These are phyloP conservation scores for Populus euphratica DNA, from an alignment of 345 rosid species.

Conservation along the genomic window DNA sequence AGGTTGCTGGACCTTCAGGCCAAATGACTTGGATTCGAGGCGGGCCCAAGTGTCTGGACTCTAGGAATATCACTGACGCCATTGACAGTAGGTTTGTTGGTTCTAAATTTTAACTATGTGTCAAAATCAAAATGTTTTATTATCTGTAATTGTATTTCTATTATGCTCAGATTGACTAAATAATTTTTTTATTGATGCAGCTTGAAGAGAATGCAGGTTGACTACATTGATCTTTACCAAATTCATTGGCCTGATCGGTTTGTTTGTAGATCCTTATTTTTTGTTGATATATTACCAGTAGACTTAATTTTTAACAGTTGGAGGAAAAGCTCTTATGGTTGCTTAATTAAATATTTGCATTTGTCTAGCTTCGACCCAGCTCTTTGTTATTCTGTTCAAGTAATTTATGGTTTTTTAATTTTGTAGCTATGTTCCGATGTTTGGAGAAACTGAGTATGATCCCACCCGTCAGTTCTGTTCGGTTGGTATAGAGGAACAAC, in stretches of 20 bases:
- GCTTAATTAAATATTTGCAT: neutral
- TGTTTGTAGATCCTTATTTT: slow-evolving; percentile 39
- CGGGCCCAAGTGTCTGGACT: slow-evolving; percentile 53
- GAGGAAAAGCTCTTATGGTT: neutral
- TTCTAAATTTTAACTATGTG: neutral
- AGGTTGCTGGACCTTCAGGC: slow-evolving; percentile 64
- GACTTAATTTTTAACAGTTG: no score
- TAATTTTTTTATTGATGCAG: slow-evolving; percentile 26
- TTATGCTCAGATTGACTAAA: no score
- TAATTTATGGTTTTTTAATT: slow-evolving; percentile 1
- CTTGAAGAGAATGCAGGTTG: slow-evolving; percentile 40
- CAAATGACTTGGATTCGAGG: slow-evolving; percentile 64
- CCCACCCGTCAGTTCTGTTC: slow-evolving; percentile 39
- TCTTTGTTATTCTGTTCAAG: neutral
- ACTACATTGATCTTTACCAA: slow-evolving; percentile 62
- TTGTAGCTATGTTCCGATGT: slow-evolving; percentile 54
- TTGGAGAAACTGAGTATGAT: slow-evolving; percentile 57
- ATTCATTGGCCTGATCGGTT: slow-evolving; percentile 77
- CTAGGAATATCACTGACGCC: slow-evolving; percentile 45
- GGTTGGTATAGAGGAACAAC: slow-evolving; percentile 52
- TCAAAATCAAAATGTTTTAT: neutral
- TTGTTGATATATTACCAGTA: neutral
- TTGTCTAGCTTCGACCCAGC: neutral
- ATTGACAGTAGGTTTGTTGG: slow-evolving; percentile 47
- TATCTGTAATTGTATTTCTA: neutral